A percentile compares a stretch with the other conserved stretches of the same genome.
Conservation (phyloP, 192 early-diverging fungal genomes). For the Ambispora gerdemannii region DNA sequence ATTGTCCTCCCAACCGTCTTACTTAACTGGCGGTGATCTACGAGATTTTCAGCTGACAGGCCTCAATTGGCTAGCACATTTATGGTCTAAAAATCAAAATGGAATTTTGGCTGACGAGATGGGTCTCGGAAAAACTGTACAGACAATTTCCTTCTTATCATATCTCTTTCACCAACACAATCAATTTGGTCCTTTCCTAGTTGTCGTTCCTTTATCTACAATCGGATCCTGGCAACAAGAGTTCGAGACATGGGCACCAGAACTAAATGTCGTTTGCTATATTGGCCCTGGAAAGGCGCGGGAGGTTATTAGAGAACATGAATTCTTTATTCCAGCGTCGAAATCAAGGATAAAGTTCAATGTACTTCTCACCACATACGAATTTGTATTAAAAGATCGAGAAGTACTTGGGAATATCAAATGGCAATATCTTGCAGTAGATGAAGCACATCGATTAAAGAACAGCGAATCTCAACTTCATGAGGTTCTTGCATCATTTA, state of each 20-base stretch:
- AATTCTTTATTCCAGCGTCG: conserved; percentile 72
- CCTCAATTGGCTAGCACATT: conserved; percentile 94
- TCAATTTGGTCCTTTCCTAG: conserved; percentile 90
- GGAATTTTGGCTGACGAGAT: conserved; percentile 97
- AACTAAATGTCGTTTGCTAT: conserved; percentile 89
- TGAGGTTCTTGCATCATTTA: conserved; percentile 83
- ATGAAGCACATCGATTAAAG: conserved; percentile 98
- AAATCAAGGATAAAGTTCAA: conserved; percentile 76
- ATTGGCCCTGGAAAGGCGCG: conserved; percentile 80
- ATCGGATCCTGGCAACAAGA: conserved; percentile 95
- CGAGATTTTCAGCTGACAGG: conserved; percentile 95
- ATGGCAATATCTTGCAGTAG: conserved; percentile 93
- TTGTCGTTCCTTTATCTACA: conserved; percentile 96
- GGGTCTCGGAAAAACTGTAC: conserved; percentile 96
- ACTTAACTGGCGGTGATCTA: conserved; percentile 80
- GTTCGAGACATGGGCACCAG: conserved; percentile 92
- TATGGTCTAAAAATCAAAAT: conserved; percentile 95
- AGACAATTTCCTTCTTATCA: conserved; percentile 90
- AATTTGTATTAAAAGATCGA: conserved; percentile 91
- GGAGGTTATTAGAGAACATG: conserved; percentile 87
- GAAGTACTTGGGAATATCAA: conserved; percentile 73
- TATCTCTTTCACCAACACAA: conserved; percentile 82
- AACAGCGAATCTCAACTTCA: conserved; percentile 94
- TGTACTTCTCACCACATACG: conserved; percentile 92
- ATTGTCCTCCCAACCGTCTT: conserved; percentile 76